phyloP scores from a whole-genome alignment of 2,329 filamentous ascomycete species.

The Chaetomiaceae sp. region DNA sequence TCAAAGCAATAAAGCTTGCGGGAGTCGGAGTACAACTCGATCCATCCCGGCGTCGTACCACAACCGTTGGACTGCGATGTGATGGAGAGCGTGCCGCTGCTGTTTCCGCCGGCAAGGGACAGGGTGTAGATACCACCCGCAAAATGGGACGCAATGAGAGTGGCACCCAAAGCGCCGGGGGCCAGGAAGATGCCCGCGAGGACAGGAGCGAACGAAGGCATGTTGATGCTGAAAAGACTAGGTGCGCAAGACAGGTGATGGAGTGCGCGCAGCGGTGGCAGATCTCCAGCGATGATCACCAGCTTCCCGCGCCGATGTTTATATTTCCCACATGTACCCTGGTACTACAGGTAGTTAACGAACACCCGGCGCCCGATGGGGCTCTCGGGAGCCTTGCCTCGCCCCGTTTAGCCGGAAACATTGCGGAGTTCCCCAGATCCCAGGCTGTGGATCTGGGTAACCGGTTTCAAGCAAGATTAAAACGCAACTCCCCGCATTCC shows the following conservation, averaged over 20 bases:
- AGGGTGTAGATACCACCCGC: conserved; percentile 19
- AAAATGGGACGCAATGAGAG: conserved; percentile 22
- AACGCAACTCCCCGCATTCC: conserved; percentile 2
- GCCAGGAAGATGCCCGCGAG: conserved; percentile 16
- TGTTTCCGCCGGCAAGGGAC: conserved; percentile 12
- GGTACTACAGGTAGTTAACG: no score
- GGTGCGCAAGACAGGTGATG: no score
- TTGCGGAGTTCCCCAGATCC: not conserved
- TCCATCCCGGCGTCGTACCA: conserved; percentile 22
- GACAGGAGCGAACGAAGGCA: conserved; percentile 15
- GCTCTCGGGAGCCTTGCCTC: no score
- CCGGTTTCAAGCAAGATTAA: not conserved
- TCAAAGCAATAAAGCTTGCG: conserved; percentile 25
- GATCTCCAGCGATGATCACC: no score
- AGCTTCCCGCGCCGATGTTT: no score
- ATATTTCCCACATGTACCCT: no score
- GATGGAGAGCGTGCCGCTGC: conserved; percentile 18
- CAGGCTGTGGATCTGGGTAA: conserved; percentile 1
- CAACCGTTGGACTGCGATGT: conserved; percentile 21
- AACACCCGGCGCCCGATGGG: not conserved
- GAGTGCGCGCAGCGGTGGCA: no score
- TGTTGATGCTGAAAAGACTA: conserved; percentile 3
- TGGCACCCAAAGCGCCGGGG: conserved; percentile 16
- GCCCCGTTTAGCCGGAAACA: conserved; percentile 10
- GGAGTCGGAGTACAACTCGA: conserved; percentile 19